Base-by-base conservation (phyloP, 768 basidiomycete species). In the Boletus sp. region DNA sequence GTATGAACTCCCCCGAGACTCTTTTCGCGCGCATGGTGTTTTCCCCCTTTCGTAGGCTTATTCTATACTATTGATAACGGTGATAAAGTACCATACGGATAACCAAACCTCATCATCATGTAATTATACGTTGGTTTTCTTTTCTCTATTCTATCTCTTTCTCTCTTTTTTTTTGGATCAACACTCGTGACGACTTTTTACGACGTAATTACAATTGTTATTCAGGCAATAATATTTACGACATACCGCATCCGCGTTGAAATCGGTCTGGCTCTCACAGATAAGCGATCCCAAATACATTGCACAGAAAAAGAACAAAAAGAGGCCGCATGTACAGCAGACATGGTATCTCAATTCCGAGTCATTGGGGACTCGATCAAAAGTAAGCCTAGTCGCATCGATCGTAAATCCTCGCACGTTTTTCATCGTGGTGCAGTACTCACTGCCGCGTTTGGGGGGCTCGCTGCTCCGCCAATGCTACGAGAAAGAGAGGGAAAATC, bases 371-470 rank as follows among this genome's bases (percentile, higher is more conserved):
- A 33, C 17, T 34, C 47, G 7, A 5, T 70, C 51, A 71, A 55
- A 69, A 69, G 51, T 70, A 69, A 14, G 67, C 67, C 69, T 64
- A 13, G 46, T 37, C 40, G 13, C 8, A 33, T 21, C 50, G 19
- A 48, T 54, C 50, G 53, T 43, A 30, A 34, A 35, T 15, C 37
- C 21, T 39, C 7, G 8, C 8, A 30, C 29, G 3, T 43, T 41
- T 32, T 1, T 23, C 21, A 35, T 9, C 33, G 25, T n/a, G 7
- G 15, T 2, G 5, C 1, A 58, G 15, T n/a, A 58, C 83, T 76
- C 58, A 85, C 85, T 56, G 84, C 83, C 51, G 85, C 85, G 65
- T 87, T 87, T 5, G 85, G 82, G 21, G 85, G 85, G 62, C 84
- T 87, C 4, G 84, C 86, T 47, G 81, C 80, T 17, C 85, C 86